phyloP scores from a whole-genome alignment of 495 filamentous ascomycete species.

The Hypoxylon perforatum region DNA sequence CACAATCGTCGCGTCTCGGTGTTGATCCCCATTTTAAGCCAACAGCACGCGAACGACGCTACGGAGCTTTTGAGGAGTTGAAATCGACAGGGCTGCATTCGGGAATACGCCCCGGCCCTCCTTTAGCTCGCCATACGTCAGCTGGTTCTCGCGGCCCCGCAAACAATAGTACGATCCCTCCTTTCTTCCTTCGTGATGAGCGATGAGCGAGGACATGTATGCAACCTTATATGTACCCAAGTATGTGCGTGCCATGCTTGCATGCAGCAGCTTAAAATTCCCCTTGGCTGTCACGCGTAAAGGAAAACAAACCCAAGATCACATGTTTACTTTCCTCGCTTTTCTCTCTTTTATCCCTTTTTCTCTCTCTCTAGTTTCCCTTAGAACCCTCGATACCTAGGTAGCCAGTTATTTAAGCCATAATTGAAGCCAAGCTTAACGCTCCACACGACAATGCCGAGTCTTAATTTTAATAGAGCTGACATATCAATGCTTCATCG shows the following conservation, averaged over 20 bases:
- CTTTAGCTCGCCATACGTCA: slow-evolving; percentile 13
- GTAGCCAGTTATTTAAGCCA: neutral
- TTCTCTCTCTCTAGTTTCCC: too few relatives aligned
- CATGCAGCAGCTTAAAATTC: neutral
- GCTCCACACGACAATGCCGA: too few relatives aligned
- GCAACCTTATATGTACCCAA: too few relatives aligned
- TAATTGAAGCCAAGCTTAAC: neutral
- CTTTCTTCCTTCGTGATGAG: too few relatives aligned
- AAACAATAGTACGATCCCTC: slow-evolving; percentile 11
- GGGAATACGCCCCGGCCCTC: neutral
- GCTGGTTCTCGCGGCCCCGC: slow-evolving; percentile 17
- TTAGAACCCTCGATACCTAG: too few relatives aligned
- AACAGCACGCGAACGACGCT: neutral
- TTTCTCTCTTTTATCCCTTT: too few relatives aligned
- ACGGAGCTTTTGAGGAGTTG: too few relatives aligned
- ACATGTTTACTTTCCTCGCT: too few relatives aligned
- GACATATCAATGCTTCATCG: too few relatives aligned
- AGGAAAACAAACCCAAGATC: too few relatives aligned
- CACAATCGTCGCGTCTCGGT: slow-evolving; percentile 16
- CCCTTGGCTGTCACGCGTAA: too few relatives aligned
- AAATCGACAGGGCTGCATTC: slow-evolving; percentile 7
- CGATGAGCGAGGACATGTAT: neutral
- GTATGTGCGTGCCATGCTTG: neutral
- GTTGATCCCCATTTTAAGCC: slow-evolving; percentile 30
- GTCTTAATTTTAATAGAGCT: too few relatives aligned